Percentiles rank a stretch among this genome's conserved stretches.
Conservation (phyloP, 208 protist species). For the Wallacemonas sp. region DNA sequence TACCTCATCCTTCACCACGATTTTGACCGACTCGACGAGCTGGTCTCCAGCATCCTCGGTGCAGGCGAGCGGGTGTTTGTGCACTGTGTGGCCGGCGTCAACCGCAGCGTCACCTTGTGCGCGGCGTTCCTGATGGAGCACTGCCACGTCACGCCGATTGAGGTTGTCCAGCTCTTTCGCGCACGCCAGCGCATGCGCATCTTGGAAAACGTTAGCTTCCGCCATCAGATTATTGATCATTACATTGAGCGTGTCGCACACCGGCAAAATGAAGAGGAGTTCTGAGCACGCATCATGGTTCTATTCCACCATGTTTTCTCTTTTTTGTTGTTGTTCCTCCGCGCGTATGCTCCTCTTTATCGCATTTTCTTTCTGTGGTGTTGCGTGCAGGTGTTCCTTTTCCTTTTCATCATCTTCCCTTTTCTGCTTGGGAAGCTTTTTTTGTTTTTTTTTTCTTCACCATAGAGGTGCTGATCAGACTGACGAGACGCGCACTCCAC, state of each 20-base stretch:
- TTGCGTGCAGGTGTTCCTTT: too few relatives aligned
- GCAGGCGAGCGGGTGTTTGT: constrained; percentile 73
- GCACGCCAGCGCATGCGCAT: constrained; percentile 58
- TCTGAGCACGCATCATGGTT: not conserved
- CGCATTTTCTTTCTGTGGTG: too few relatives aligned
- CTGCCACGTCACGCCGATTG: constrained; percentile 48
- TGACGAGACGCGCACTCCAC: not conserved
- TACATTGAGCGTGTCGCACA: constrained; percentile 52
- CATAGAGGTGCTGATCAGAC: not conserved
- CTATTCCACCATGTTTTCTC: not conserved
- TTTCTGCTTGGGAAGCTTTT: not conserved
- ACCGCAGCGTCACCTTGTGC: constrained; percentile 85
- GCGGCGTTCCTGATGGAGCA: constrained; percentile 78
- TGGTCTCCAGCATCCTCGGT: constrained; percentile 40
- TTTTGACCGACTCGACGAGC: constrained; percentile 60
- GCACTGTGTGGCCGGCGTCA: constrained; percentile 87
- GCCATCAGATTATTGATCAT: constrained; percentile 84
- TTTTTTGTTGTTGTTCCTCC: too few relatives aligned
- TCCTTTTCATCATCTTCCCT: not conserved
- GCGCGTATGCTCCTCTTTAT: too few relatives aligned
- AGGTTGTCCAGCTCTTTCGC: constrained; percentile 61
- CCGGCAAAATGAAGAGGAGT: constrained; percentile 16
- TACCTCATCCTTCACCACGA: constrained; percentile 85
- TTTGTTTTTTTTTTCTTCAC: constrained; percentile 15
- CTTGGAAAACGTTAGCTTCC: constrained; percentile 78